phyloP scores from a whole-genome alignment of 1,284 basidiomycete genomes.

The Thelephora terrestris region DNA sequence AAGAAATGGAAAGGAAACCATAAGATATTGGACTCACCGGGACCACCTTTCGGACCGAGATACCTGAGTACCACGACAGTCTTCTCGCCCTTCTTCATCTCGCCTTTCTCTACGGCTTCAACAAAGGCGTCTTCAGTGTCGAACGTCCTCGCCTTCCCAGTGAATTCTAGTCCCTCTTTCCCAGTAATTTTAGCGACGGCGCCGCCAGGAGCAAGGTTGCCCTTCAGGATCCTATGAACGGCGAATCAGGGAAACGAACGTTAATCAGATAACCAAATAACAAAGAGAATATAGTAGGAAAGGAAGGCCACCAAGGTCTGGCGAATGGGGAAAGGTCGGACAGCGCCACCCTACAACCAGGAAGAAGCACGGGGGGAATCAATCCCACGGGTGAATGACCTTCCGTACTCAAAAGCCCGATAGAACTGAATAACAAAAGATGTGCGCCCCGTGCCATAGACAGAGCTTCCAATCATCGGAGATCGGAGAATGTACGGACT shows the following conservation, averaged over 20 bases:
- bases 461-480: too few species aligned
- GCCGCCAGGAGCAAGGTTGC: constrained; percentile 87
- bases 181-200: constrained; percentile 94
- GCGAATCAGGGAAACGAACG: background rate
- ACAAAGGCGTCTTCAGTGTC: constrained; percentile 78
- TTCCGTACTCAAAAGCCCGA: background rate
- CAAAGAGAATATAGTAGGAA: too few species aligned
- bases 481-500: constrained; percentile 12
- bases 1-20: background rate
- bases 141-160: constrained; percentile 77
- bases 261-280: too few species aligned
- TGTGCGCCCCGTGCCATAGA: too few species aligned
- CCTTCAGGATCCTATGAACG: constrained; percentile 55
- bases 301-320: too few species aligned
- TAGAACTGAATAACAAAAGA: too few species aligned
- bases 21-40: constrained; percentile 41
- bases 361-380: too few species aligned
- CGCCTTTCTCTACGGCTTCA: constrained; percentile 70
- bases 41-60: constrained; percentile 84
- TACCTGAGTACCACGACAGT: constrained; percentile 86
- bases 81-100: constrained; percentile 80
- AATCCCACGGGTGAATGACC: too few species aligned
- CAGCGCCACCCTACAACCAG: too few species aligned
- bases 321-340: too few species aligned
- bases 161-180: constrained; percentile 82